Evolutionary conservation across 768 basidiomycete genomes (phyloP).

Genomic region (Boletus vinaceobasis): DNA sequence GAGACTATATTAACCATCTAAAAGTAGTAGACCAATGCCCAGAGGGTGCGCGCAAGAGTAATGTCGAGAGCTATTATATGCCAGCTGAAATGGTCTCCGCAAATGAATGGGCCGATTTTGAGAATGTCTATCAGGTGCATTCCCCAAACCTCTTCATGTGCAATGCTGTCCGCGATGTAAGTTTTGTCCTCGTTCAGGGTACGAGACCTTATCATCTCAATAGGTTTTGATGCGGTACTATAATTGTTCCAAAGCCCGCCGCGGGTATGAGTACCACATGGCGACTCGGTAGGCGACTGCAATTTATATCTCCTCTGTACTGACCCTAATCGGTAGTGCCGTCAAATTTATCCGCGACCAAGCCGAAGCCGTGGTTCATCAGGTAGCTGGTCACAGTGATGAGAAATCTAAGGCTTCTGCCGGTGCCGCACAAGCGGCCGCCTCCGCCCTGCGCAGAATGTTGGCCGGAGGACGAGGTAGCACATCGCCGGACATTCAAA

Average conservation of each 20-base stretch:
- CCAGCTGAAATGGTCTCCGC: conserved; percentile 65
- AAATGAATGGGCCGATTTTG: conserved; percentile 76
- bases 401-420: conserved; percentile 31
- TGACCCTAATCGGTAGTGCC: conserved; percentile 43
- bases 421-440: conserved; percentile 62
- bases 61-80: conserved; percentile 54
- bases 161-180: conserved; percentile 73
- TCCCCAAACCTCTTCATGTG: conserved; percentile 79
- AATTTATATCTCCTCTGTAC: conserved; percentile 3
- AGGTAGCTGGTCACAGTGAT: conserved; percentile 12
- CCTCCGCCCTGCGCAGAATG: conserved; percentile 62
- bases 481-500: conserved; percentile 39
- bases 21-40: conserved; percentile 41
- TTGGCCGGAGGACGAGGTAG: conserved; percentile 52
- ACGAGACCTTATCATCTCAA: conserved; percentile 9
- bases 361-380: conserved; percentile 43
- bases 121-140: conserved; percentile 89
- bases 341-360: conserved; percentile 88
- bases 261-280: conserved; percentile 85
- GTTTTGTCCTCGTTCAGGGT: conserved; percentile 25
- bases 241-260: conserved; percentile 70
- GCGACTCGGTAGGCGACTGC: conserved; percentile 63
- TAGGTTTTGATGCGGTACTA: conserved; percentile 89
- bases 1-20: conserved; percentile 58
- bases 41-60: conserved; percentile 29